Base-by-base conservation (phyloP, 2,329 filamentous ascomycete species). In the Neoscytalidium dimidiatum region DNA sequence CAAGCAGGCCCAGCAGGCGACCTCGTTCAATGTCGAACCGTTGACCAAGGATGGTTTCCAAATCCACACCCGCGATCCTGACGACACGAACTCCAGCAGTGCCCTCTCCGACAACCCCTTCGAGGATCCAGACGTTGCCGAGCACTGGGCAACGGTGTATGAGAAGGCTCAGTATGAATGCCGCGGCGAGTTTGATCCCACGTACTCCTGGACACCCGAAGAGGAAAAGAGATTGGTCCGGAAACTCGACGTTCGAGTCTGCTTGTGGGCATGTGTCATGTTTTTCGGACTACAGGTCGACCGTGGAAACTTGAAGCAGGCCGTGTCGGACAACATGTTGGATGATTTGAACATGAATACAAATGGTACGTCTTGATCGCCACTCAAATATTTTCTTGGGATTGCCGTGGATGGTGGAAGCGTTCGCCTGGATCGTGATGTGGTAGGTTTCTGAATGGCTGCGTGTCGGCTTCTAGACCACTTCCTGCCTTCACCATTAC, bases 201-300 rank as follows among this genome's bases (percentile, higher is more conserved):
- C 77, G 0, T 76, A 78, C 0, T 76, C 76, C 17, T 85, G 83
- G 83, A 80, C 79, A 0, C 75, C 78, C 3, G 79, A 81, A 14
- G 83, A 84, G 62, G 83, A 85, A 72, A 78, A 77, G 67, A 79
- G 73, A 62, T 70, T 85, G 3, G 74, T 84, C 14, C 73, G 77
- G 64, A 83, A 74, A 71, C 66, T 76, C 3, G 73, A 75, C 31
- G 71, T 67, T 62, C 68, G 70, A 6, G 71, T 75, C 29, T 71
- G 69, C 8, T 29, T 71, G 19, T 75, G 73, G 71, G 73, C 71
- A 43, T 83, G 82, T 78, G 69, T 83, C 56, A 83, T 83, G 81
- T 84, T 84, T 67, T 78, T 77, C 23, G 75, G 79, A 1, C 74
- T 84, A 17, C 80, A 83, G 65, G 70, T 84, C 33, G 79, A 83